Evolutionary conservation across 2,329 filamentous ascomycete species (phyloP).

Genomic region (Orbilia quercus): DNA sequence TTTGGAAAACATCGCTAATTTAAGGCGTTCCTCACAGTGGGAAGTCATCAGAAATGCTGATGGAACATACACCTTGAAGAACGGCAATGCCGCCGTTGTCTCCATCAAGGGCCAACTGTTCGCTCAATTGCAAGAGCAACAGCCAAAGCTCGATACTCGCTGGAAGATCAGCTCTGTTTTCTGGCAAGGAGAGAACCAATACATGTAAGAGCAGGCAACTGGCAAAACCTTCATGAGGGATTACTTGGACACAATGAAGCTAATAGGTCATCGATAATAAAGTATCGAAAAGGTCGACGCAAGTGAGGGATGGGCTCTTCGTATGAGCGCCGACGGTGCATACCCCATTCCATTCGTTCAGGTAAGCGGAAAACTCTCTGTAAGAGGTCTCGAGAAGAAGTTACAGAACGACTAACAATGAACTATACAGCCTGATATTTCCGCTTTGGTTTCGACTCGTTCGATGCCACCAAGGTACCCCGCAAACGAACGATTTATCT

Average conservation of each 20-base stretch:
- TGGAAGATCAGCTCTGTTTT: constrained; percentile 39
- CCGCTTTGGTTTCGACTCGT: constrained; percentile 33
- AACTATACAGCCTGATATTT: constrained; percentile 15
- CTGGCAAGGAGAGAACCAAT: constrained; percentile 34
- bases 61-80: constrained; percentile 36
- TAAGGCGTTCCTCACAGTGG: constrained; percentile 14
- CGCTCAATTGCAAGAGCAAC: constrained; percentile 18
- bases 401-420: neutral
- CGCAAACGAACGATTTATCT: constrained; percentile 29
- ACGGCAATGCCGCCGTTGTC: constrained; percentile 22
- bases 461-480: constrained; percentile 39
- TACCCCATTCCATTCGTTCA: constrained; percentile 29
- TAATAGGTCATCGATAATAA: constrained; percentile 5
- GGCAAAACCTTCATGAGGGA: neutral
- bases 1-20: constrained; percentile 1
- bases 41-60: constrained; percentile 27
- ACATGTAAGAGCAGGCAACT: constrained; percentile 22
- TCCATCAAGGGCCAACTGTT: constrained; percentile 19
- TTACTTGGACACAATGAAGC: neutral
- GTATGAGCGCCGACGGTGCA: constrained; percentile 5
- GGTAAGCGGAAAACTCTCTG: neutral
- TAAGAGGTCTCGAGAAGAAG: neutral
- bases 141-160: constrained; percentile 11
- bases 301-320: constrained; percentile 30
- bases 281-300: constrained; percentile 35